Conservation (phyloP, 352 stramenopile genomes). For the Globisporangium megalacanthum region DNA sequence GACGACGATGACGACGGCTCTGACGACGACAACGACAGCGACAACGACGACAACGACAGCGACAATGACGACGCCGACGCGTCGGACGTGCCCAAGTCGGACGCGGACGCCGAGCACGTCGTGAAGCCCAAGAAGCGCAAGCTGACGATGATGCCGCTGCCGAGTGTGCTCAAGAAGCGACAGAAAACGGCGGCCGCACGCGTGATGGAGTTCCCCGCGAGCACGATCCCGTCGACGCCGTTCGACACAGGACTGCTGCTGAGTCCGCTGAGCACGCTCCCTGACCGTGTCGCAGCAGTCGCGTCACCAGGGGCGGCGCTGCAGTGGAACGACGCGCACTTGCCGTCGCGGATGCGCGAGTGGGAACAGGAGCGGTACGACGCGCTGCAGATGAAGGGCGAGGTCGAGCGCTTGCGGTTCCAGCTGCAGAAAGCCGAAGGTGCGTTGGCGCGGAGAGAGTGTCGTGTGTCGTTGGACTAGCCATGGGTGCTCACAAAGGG, state of each 20-base stretch:
- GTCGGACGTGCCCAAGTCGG: conserved; percentile 1
- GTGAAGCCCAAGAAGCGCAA: conserved; percentile 49
- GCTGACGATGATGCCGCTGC: conserved; percentile 41
- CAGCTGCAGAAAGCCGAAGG: conserved; percentile 68
- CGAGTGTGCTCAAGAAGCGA: conserved; percentile 31
- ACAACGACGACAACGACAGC: conserved; percentile 22
- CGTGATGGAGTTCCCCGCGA: conserved; percentile 67
- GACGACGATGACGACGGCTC: conserved; percentile 22
- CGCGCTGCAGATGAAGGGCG: conserved; percentile 71
- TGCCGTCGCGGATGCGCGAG: conserved; percentile 66
- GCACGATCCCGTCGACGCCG: conserved; percentile 53
- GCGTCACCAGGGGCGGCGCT: conserved; percentile 33
- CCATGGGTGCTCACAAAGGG: no score
- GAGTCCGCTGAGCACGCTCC: conserved; percentile 65
- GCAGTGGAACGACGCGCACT: conserved; percentile 67
- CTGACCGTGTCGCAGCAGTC: conserved; percentile 62
- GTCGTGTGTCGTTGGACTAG: conserved; percentile 3
- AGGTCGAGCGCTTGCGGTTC: conserved; percentile 70
- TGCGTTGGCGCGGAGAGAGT: conserved; percentile 12
- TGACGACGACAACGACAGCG: conserved; percentile 25
- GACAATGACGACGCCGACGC: conserved; percentile 24
- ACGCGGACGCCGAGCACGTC: conserved; percentile 1
- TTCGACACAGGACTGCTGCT: conserved; percentile 61
- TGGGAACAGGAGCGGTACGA: conserved; percentile 75
- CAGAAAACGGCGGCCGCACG: conserved; percentile 24